Conservation (phyloP, 2,329 filamentous ascomycete genomes). For the Nigrospora sphaerica region DNA sequence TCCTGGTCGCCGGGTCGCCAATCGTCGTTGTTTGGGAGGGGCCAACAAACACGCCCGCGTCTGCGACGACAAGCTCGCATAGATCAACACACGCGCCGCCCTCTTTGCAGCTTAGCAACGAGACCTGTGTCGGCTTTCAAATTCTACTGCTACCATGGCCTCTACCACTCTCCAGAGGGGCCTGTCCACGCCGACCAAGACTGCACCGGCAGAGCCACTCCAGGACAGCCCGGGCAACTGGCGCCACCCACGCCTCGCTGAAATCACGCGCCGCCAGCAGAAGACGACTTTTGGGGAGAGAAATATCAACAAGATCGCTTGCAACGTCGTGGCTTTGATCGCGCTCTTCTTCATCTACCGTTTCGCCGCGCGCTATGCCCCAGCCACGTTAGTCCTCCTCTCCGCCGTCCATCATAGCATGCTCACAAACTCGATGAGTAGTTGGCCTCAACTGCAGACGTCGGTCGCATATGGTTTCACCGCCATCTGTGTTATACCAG, state of each 20-base stretch:
- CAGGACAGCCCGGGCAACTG: constrained; percentile 69
- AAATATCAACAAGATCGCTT: constrained; percentile 63
- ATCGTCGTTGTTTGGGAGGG: too few species aligned
- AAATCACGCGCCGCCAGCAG: constrained; percentile 77
- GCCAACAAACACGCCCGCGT: too few species aligned
- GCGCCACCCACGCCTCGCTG: constrained; percentile 81
- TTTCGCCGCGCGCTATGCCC: constrained; percentile 27
- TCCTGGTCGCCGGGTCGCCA: too few species aligned
- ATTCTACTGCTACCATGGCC: constrained; percentile 18
- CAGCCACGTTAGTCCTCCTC: constrained; percentile 27
- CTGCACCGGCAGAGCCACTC: constrained; percentile 16
- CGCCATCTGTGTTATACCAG: constrained; percentile 46
- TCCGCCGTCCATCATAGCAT: constrained; percentile 9
- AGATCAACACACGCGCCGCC: too few species aligned
- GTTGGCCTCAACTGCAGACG: constrained; percentile 12
- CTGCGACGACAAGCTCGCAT: too few species aligned
- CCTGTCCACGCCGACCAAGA: constrained; percentile 28
- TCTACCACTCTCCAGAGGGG: constrained; percentile 25
- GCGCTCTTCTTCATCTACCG: constrained; percentile 17
- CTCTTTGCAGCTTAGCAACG: too few species aligned
- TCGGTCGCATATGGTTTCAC: constrained; percentile 32
- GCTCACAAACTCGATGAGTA: constrained; percentile 6
- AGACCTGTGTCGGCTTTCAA: too few species aligned
- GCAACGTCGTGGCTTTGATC: constrained; percentile 52
- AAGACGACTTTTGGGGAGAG: constrained; percentile 70